A percentile compares a stretch with the other conserved stretches of the same genome.
phyloP scores from a whole-genome alignment of 306 rosid species.

The Ochetophila trinervis region DNA sequence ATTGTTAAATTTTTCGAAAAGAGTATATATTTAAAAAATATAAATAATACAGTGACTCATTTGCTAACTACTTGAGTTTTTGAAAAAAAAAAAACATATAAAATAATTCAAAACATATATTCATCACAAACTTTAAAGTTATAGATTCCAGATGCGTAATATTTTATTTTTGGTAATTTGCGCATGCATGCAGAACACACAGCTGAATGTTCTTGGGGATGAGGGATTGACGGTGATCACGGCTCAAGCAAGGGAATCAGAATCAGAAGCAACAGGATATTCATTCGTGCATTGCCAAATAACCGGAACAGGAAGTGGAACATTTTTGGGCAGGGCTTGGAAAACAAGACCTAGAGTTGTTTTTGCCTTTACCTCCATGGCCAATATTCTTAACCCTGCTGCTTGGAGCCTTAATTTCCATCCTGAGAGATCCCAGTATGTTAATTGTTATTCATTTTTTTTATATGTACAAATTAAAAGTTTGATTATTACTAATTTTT shows the following conservation, averaged over 20 bases:
- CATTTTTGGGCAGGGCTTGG: conserved; percentile 63
- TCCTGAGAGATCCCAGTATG: conserved; percentile 20
- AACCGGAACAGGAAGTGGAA: conserved; percentile 30
- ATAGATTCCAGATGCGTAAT: too few relatives aligned
- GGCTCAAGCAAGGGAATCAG: conserved; percentile 46
- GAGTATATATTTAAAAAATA: too few relatives aligned
- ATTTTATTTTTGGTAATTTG: background rate
- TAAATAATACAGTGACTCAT: too few relatives aligned
- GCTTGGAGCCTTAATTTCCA: conserved; percentile 44
- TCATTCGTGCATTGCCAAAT: conserved; percentile 54
- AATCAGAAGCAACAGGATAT: conserved; percentile 20
- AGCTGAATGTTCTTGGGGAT: conserved; percentile 26
- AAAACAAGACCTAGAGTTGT: conserved; percentile 33
- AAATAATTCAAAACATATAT: too few relatives aligned
- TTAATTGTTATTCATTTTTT: too few relatives aligned
- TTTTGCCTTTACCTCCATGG: conserved; percentile 39
- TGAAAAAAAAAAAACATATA: background rate
- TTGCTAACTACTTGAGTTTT: too few relatives aligned
- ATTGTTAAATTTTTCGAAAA: too few relatives aligned
- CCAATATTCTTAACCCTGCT: conserved; percentile 6
- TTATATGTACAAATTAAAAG: too few relatives aligned
- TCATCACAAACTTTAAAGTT: too few relatives aligned
- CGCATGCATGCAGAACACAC: conserved; percentile 29
- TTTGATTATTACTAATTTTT: too few relatives aligned
- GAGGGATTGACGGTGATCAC: conserved; percentile 33